Evolutionary conservation across 306 rosid genomes (phyloP), one percentile per base, ranked within the genome.

Genomic region (Malus fusca): DNA sequence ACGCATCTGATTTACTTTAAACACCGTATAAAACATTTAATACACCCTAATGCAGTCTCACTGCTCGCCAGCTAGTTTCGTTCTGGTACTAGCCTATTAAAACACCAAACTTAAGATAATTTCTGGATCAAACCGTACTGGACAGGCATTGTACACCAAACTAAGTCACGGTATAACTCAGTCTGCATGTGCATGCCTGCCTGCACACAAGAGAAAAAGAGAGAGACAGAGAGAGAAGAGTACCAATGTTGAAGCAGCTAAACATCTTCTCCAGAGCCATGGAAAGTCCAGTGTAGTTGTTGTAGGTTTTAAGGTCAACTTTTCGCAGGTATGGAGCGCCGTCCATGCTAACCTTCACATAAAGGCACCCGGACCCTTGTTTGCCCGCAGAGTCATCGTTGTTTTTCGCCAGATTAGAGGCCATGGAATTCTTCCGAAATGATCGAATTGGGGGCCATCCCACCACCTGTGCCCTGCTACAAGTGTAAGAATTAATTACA

Each of bases 401-500:
- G 84, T 78, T 90, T 83, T 94, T 92, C 5, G 85, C 56, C 73
- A 71, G 75, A 85, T 83, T 92, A 14, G 93, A 84, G 43, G 93
- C 89, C 97, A 95, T 88, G 65, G 85, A 80, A 85, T 84, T 95
- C 88, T 95, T 95, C 68, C 97, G 79, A 70, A 86, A 95, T 9
- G 98, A 92, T 82, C 98, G 87, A 77, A 95, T 92, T 74, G 98
- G 98, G 72, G 98, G 98, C 98, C 97, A 95, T 81, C 98, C 98
- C 75, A 95, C 98, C 79, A 90, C 96, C 77, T 92, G 98, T 76
- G 97, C 85, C 87, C 98, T 95, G 93, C 79, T 77, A 35, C 88
- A 26, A 26, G 43, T 25, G 48, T 69, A 69, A 61, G 21, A 33
- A 52, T 8, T 21, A 65, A 10, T 8, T 18, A 43, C 44, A 66